These are phyloP conservation scores for Naganishia randhawae DNA, from an alignment of 768 basidiomycete genomes.

Conservation along the genomic window DNA sequence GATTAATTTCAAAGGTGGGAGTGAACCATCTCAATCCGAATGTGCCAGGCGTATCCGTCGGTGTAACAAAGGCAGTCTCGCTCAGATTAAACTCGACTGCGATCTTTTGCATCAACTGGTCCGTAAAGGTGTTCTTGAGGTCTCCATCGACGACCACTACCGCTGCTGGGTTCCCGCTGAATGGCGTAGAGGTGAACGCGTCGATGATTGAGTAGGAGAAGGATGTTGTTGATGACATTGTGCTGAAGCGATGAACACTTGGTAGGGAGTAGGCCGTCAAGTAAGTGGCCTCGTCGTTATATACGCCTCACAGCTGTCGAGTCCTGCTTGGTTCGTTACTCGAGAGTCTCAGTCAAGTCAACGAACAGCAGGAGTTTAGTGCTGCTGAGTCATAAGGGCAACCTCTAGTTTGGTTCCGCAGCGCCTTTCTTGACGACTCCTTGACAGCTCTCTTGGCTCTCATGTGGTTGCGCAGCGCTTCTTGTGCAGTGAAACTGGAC, in stretches of 20 bases:
- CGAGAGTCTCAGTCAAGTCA: too few species aligned
- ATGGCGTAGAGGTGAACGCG: constrained; percentile 29
- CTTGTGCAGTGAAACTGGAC: too few species aligned
- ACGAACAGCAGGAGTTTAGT: too few species aligned
- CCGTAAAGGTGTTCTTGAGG: background rate
- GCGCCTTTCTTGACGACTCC: too few species aligned
- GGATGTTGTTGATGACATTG: background rate
- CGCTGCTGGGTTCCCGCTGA: constrained; percentile 30
- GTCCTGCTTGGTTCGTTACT: too few species aligned
- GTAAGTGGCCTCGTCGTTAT: too few species aligned
- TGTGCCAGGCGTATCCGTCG: background rate
- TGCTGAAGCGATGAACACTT: background rate
- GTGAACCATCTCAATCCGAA: constrained; percentile 31
- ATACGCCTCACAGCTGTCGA: background rate
- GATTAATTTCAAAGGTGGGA: constrained; percentile 22
- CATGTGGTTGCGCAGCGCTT: too few species aligned
- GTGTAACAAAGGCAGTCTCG: constrained; percentile 30
- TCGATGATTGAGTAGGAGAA: constrained; percentile 23
- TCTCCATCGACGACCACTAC: constrained; percentile 27
- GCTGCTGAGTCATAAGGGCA: too few species aligned
- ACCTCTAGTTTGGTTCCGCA: too few species aligned
- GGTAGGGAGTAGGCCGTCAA: too few species aligned
- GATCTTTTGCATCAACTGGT: constrained; percentile 25
- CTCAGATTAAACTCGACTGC: constrained; percentile 30
- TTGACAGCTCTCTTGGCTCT: too few species aligned